Evolutionary conservation across 2,329 filamentous ascomycete genomes (phyloP).

Genomic region (Aspergillus floridensis): DNA sequence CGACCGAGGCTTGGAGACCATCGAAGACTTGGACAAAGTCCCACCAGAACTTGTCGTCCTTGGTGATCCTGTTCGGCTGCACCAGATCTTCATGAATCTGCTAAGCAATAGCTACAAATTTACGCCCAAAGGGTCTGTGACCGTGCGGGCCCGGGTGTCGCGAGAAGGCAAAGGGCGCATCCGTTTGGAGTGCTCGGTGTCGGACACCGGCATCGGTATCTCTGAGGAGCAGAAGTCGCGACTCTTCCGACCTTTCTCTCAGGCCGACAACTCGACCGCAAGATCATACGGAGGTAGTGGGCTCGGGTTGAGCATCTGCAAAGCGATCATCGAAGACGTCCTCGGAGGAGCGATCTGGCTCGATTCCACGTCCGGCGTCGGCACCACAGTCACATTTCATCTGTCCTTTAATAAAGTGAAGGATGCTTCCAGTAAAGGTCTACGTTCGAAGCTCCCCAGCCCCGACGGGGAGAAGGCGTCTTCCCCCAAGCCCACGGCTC

Average conservation of each 20-base stretch:
- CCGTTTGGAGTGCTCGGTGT: slow-evolving; percentile 78
- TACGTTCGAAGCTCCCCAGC: slow-evolving; percentile 51
- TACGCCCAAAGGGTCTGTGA: slow-evolving; percentile 81
- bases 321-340: slow-evolving; percentile 87
- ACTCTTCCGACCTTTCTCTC: slow-evolving; percentile 87
- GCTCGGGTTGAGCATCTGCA: slow-evolving; percentile 88
- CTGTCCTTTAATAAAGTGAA: slow-evolving; percentile 79
- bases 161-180: slow-evolving; percentile 68
- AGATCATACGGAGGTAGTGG: slow-evolving; percentile 90
- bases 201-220: slow-evolving; percentile 90
- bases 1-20: slow-evolving; percentile 58
- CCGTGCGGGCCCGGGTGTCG: slow-evolving; percentile 72
- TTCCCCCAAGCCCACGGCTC: slow-evolving; percentile 45
- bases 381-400: slow-evolving; percentile 70
- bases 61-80: slow-evolving; percentile 77
- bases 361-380: slow-evolving; percentile 66
- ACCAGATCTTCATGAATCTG: slow-evolving; percentile 77
- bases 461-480: slow-evolving; percentile 43
- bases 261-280: slow-evolving; percentile 86
- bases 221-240: slow-evolving; percentile 73
- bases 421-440: slow-evolving; percentile 55
- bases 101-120: slow-evolving; percentile 95
- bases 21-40: slow-evolving; percentile 62
- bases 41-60: slow-evolving; percentile 66
- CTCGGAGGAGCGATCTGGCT: slow-evolving; percentile 84